Evolutionary conservation across 2,329 filamentous ascomycete species (phyloP).

Genomic region (Verticillium zaregamsianum): DNA sequence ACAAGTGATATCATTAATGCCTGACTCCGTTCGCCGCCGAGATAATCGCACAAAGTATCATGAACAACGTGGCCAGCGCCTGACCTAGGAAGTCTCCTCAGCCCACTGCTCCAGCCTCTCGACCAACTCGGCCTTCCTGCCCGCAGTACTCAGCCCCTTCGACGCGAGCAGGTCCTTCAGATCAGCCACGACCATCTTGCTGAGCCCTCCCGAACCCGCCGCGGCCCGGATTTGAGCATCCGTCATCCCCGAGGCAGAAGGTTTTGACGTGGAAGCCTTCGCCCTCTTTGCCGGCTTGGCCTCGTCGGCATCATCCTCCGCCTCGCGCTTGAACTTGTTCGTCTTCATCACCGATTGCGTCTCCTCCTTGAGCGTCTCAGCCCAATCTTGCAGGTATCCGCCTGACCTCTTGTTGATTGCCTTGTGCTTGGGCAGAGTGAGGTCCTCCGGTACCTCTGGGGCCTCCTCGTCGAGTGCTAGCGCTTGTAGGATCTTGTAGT

Average conservation of each 20-base stretch:
- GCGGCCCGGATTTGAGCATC: slow-evolving; percentile 42
- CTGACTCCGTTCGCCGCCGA: not conserved
- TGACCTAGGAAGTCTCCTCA: slow-evolving; percentile 35
- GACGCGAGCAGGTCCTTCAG: slow-evolving; percentile 44
- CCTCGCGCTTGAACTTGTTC: slow-evolving; percentile 48
- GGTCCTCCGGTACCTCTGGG: slow-evolving; percentile 68
- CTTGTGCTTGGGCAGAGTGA: slow-evolving; percentile 76
- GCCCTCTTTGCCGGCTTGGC: slow-evolving; percentile 44
- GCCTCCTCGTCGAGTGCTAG: slow-evolving; percentile 89
- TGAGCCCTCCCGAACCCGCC: slow-evolving; percentile 39
- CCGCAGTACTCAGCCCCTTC: slow-evolving; percentile 43
- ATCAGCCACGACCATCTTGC: slow-evolving; percentile 51
- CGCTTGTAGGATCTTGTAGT: slow-evolving; percentile 90
- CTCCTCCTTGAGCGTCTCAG: slow-evolving; percentile 60
- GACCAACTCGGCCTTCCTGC: slow-evolving; percentile 50
- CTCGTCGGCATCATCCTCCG: slow-evolving; percentile 34
- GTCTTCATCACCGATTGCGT: slow-evolving; percentile 29
- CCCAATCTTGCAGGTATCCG: slow-evolving; percentile 74
- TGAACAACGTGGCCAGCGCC: not conserved
- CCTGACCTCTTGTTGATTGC: slow-evolving; percentile 89
- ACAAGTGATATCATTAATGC: not conserved
- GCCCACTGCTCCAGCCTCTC: slow-evolving; percentile 54
- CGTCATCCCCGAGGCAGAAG: slow-evolving; percentile 30
- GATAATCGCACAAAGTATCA: not conserved
- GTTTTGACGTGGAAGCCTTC: slow-evolving; percentile 28